Conservation (phyloP, 1,284 basidiomycete genomes). For the Fistulinella staudtii region DNA sequence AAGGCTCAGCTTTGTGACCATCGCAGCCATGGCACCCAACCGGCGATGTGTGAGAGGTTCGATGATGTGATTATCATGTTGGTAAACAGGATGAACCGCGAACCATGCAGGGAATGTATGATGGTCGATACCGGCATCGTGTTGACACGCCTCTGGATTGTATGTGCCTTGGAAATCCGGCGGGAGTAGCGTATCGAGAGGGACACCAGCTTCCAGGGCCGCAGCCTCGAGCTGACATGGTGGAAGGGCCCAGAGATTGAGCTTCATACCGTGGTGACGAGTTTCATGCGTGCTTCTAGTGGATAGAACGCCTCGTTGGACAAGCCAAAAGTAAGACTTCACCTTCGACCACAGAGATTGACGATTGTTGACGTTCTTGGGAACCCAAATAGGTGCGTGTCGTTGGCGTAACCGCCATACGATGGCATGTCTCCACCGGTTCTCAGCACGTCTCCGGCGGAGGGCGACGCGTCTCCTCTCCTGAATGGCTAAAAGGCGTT, state of each 20-base stretch:
- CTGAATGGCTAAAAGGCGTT: constrained; percentile 43
- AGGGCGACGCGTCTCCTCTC: constrained; percentile 38
- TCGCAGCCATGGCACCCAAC: constrained; percentile 49
- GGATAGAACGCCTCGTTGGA: constrained; percentile 2
- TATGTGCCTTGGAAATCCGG: constrained; percentile 29
- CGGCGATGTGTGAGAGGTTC: constrained; percentile 34
- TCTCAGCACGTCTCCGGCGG: constrained; percentile 39
- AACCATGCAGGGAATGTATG: constrained; percentile 16
- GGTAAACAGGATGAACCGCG: constrained; percentile 21
- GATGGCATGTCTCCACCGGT: constrained; percentile 55
- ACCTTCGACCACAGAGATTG: constrained; percentile 13
- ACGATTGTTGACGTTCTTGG: constrained; percentile 11
- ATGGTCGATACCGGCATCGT: not conserved
- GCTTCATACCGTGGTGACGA: constrained; percentile 42
- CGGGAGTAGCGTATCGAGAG: constrained; percentile 49
- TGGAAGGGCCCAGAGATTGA: constrained; percentile 58
- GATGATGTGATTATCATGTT: constrained; percentile 2
- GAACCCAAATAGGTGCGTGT: constrained; percentile 51
- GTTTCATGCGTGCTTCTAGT: constrained; percentile 16
- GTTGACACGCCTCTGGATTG: not conserved
- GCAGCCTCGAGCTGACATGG: constrained; percentile 51
- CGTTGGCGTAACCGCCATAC: constrained; percentile 51
- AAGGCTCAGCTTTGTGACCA: constrained; percentile 49
- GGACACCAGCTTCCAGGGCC: constrained; percentile 60
- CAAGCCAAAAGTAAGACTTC: constrained; percentile 7